Conservation (phyloP, 345 rosid species). For the Euphorbia tirucalli region DNA sequence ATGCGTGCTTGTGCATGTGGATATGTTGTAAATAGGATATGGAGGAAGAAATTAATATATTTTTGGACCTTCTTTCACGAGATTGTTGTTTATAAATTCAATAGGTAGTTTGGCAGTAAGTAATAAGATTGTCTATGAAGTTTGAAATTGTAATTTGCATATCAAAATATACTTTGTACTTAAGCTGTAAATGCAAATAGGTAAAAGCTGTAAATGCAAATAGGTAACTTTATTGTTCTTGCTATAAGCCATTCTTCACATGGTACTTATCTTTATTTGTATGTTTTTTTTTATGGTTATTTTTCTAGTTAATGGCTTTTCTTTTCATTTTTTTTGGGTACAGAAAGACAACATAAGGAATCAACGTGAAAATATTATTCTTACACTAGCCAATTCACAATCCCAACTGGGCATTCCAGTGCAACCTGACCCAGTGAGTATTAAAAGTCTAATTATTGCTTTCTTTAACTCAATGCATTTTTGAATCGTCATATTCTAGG, state of each 20-base stretch:
- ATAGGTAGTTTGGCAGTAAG: neutral
- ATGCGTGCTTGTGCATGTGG: neutral
- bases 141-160: neutral
- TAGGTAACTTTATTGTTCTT: neutral
- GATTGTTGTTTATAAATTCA: neutral
- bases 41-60: neutral
- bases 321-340: constrained; percentile 11
- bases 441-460: neutral
- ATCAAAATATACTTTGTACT: neutral
- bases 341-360: constrained; percentile 91
- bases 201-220: neutral
- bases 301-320: constrained; percentile 8
- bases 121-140: neutral
- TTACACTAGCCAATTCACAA: constrained; percentile 82
- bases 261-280: neutral
- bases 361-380: constrained; percentile 92
- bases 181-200: neutral
- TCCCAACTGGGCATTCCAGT: constrained; percentile 62
- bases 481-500: neutral
- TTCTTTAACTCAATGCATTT: neutral
- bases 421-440: constrained; percentile 78
- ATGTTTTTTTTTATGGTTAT: neutral
- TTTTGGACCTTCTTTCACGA: neutral
- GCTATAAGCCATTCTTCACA: neutral
- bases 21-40: neutral